Percentiles rank a stretch among this genome's conserved stretches.
These are phyloP conservation scores for Ogataea sp. DNA, from an alignment of 805 yeast species.

Conservation along the genomic window DNA sequence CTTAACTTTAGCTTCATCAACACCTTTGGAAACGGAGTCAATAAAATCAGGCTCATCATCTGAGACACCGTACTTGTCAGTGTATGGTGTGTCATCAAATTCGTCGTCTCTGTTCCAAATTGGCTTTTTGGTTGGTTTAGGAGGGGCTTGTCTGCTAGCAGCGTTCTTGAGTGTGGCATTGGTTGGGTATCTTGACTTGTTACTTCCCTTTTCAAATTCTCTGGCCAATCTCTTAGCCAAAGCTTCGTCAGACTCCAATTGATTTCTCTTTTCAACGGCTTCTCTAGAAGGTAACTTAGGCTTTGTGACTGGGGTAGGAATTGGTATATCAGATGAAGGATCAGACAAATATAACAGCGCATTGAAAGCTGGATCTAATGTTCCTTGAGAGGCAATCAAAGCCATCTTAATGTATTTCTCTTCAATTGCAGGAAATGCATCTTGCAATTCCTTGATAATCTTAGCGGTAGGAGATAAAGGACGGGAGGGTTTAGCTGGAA, in stretches of 20 bases:
- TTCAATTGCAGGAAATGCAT: slow-evolving; percentile 81
- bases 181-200: too few species aligned
- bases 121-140: slow-evolving; percentile 21
- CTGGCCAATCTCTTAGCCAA: slow-evolving; percentile 76
- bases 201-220: slow-evolving; percentile 32
- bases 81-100: slow-evolving; percentile 7
- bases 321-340: slow-evolving; percentile 50
- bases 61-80: slow-evolving; percentile 11
- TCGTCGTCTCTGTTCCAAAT: slow-evolving; percentile 10
- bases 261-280: slow-evolving; percentile 23
- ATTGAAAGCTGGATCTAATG: slow-evolving; percentile 78
- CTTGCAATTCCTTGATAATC: slow-evolving; percentile 54
- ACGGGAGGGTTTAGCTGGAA: slow-evolving; percentile 34
- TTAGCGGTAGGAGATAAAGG: slow-evolving; percentile 54
- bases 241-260: slow-evolving; percentile 50
- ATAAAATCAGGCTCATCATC: slow-evolving; percentile 41
- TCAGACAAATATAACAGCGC: slow-evolving; percentile 78
- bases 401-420: slow-evolving; percentile 67
- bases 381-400: slow-evolving; percentile 77
- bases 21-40: slow-evolving; percentile 60
- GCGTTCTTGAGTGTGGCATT: too few species aligned
- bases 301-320: slow-evolving; percentile 29
- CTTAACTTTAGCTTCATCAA: slow-evolving; percentile 72
- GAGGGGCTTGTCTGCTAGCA: slow-evolving; percentile 9
- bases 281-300: slow-evolving; percentile 26